Conservation (phyloP, 345 rosid species). For the Eutrema japonicum region DNA sequence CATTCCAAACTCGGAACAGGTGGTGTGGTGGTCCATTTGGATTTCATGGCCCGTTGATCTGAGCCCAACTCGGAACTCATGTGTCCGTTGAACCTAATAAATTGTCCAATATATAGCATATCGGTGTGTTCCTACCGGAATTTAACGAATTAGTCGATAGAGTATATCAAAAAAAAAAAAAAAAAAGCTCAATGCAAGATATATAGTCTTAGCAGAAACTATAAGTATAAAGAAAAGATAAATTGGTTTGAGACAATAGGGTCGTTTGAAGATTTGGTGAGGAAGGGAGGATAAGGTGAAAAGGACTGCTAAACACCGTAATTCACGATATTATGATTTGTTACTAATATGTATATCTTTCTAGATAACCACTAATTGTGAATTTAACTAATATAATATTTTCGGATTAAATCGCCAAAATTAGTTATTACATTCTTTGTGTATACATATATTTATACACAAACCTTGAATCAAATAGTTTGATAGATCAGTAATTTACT, state of each 20-base stretch:
- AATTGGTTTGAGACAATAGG: constrained; percentile 4
- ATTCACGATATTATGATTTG: not conserved
- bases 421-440: not conserved
- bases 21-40: too few relatives aligned
- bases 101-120: too few relatives aligned
- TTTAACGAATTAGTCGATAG: too few relatives aligned
- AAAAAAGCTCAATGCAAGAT: not conserved
- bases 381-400: not conserved
- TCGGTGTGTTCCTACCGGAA: too few relatives aligned
- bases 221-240: not conserved
- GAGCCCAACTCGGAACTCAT: too few relatives aligned
- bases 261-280: constrained; percentile 22
- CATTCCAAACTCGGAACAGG: too few relatives aligned
- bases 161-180: too few relatives aligned
- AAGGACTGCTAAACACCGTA: constrained; percentile 4
- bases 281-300: not conserved
- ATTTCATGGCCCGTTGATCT: too few relatives aligned
- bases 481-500: not conserved
- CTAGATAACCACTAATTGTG: not conserved
- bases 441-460: too few relatives aligned
- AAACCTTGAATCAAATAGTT: too few relatives aligned
- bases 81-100: too few relatives aligned
- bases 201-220: not conserved
- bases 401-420: not conserved
- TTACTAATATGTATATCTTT: not conserved